Evolutionary conservation across 306 rosid genomes (phyloP), one percentile per base, ranked within the genome.

Genomic region (Ochetophila trinervis): DNA sequence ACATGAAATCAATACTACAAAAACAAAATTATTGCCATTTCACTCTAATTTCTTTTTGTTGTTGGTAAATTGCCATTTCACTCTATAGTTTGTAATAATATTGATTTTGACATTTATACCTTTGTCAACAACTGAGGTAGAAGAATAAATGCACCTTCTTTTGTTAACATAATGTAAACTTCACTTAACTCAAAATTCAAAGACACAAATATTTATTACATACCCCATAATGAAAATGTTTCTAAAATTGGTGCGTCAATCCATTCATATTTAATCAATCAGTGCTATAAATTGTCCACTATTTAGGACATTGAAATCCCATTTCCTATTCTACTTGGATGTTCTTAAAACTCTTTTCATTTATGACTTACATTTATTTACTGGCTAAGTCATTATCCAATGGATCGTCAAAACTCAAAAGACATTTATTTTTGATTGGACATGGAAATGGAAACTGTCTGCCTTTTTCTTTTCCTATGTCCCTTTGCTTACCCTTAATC

Each of bases 311-410:
- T 15, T 44, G 21, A 16, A 34, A 48, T 27, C 57, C 57, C 5
- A 48, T 32, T 0, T 8, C 23, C 16, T 44, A 62, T 44, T 62
- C 20, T 22, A 45, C 44, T 24, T 48, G 52, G 35, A 5, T 42
- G 17, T 11, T 30, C 14, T n/a, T 20, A 63, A 47, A 47, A 48
- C 18, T 16, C 16, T 45, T 34, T 64, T 23, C 48, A 64, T 64
- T 64, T 64, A 66, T 66, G 0, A 8, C 15, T 19, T 48, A 18
- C 61, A 36, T 51, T 51, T 35, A 51, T 13, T 50, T 34, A 63
- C 68, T 37, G 56, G 23, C 47, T 24, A 63, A 4, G 22, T 14
- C 57, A 63, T 48, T 64, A 51, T 50, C 70, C 44, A 13, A 65
- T 30, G 11, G 5, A 57, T 49, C 62, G 24, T 5, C n/a, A 6